Evolutionary conservation across 108 stramenopile species (phyloP).

Genomic region (Epithemia pelagica): DNA sequence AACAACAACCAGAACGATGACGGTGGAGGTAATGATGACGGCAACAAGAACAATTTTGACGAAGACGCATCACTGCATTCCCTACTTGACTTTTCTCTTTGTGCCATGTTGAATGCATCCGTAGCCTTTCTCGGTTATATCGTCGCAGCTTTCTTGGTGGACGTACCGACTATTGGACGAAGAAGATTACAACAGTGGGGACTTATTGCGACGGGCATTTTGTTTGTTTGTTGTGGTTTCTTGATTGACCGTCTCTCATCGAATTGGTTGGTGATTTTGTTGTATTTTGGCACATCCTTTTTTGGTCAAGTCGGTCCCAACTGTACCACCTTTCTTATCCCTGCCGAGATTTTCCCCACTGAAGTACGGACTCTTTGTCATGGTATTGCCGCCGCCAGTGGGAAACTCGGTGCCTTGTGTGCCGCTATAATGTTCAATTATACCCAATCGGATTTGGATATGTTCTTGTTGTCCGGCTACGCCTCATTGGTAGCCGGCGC

Average conservation of each 20-base stretch:
- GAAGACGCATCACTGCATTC: neutral
- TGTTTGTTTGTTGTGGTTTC: constrained; percentile 54
- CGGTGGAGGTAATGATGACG: constrained; percentile 37
- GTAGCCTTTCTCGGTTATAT: constrained; percentile 70
- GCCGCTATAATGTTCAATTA: constrained; percentile 60
- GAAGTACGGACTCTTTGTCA: constrained; percentile 62
- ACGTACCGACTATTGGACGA: constrained; percentile 47
- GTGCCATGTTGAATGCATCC: constrained; percentile 56
- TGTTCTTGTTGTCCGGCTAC: constrained; percentile 56
- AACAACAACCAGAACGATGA: too few species aligned
- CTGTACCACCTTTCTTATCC: constrained; percentile 61
- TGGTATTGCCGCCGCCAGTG: constrained; percentile 62
- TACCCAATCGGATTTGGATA: constrained; percentile 10
- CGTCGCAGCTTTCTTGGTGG: constrained; percentile 56
- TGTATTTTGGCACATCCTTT: constrained; percentile 60
- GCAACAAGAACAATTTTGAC: neutral
- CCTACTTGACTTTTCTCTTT: constrained; percentile 35
- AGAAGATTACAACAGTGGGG: constrained; percentile 50
- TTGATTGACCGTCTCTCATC: constrained; percentile 30
- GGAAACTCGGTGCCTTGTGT: constrained; percentile 65
- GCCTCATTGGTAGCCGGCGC: constrained; percentile 41
- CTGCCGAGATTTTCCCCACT: constrained; percentile 60
- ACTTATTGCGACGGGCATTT: constrained; percentile 52
- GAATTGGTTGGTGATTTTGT: constrained; percentile 23
- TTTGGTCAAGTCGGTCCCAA: constrained; percentile 76